A percentile compares a stretch with the other conserved stretches of the same genome.
These are phyloP conservation scores for Metarhizium sp. DNA, from an alignment of 2,329 filamentous ascomycete genomes.

Conservation along the genomic window DNA sequence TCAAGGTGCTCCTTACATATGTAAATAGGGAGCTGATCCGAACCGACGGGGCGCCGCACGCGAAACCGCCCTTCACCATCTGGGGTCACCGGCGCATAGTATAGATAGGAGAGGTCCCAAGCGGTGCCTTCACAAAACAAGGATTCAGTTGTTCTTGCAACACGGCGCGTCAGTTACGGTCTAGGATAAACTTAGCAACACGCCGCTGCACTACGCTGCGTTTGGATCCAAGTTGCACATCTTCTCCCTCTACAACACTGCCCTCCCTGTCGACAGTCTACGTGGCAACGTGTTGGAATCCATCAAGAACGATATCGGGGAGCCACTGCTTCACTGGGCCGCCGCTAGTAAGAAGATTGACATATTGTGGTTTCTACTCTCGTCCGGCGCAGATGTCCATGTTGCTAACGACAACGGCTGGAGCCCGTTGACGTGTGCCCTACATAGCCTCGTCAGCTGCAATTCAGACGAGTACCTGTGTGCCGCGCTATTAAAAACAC, in stretches of 20 bases:
- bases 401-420: slow-evolving; percentile 14
- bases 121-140: slow-evolving; percentile 6
- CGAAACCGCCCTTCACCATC: slow-evolving; percentile 13
- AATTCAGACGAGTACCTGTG: neutral
- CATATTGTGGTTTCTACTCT: slow-evolving; percentile 11
- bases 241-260: slow-evolving; percentile 12
- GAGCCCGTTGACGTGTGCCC: slow-evolving; percentile 21
- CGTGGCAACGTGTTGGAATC: neutral
- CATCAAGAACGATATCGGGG: slow-evolving; percentile 11
- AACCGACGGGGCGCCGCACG: slow-evolving; percentile 7
- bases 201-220: slow-evolving; percentile 13
- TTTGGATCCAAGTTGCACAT: slow-evolving; percentile 8
- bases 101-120: neutral
- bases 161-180: slow-evolving; percentile 11
- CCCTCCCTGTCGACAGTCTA: neutral
- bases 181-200: slow-evolving; percentile 13
- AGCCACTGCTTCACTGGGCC: slow-evolving; percentile 20
- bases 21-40: slow-evolving; percentile 15
- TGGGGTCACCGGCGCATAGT: slow-evolving; percentile 7
- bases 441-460: slow-evolving; percentile 7
- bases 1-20: slow-evolving; percentile 14
- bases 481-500: slow-evolving; percentile 3
- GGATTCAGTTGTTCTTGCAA: slow-evolving; percentile 12
- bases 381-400: slow-evolving; percentile 13
- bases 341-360: slow-evolving; percentile 14